Conservation (phyloP, 805 yeast species). For the Zygosaccharomyces siamensis region DNA sequence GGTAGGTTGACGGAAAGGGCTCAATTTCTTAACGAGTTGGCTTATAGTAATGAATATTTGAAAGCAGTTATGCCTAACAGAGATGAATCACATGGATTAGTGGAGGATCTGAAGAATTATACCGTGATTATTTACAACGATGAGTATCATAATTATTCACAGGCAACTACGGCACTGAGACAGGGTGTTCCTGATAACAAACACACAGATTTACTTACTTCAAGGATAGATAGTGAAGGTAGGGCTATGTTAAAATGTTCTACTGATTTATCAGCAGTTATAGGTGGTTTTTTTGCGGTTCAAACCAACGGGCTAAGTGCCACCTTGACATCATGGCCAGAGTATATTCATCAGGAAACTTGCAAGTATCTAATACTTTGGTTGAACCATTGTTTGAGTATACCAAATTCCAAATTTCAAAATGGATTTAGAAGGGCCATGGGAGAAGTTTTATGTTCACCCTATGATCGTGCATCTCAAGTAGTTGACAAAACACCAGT, state of each 20-base stretch:
- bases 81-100: slow-evolving; percentile 2
- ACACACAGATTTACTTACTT: slow-evolving; percentile 36
- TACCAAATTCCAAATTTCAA: slow-evolving; percentile 39
- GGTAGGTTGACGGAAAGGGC: slow-evolving; percentile 19
- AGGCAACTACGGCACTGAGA: slow-evolving; percentile 48
- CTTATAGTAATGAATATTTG: slow-evolving; percentile 18
- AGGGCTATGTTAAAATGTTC: slow-evolving; percentile 44
- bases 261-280: slow-evolving; percentile 20
- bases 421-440: slow-evolving; percentile 39
- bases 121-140: slow-evolving; percentile 70
- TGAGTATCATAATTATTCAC: slow-evolving; percentile 59
- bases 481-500: slow-evolving; percentile 25
- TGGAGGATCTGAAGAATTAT: slow-evolving; percentile 35
- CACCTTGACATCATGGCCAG: slow-evolving; percentile 48
- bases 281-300: slow-evolving; percentile 38
- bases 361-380: slow-evolving; percentile 46
- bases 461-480: slow-evolving; percentile 13
- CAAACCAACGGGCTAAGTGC: slow-evolving; percentile 51
- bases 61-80: slow-evolving; percentile 1
- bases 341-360: slow-evolving; percentile 46
- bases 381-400: slow-evolving; percentile 41
- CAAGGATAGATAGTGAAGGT: slow-evolving; percentile 47
- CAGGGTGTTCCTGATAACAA: slow-evolving; percentile 36
- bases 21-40: slow-evolving; percentile 18
- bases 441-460: slow-evolving; percentile 41